phyloP scores from a whole-genome alignment of 768 basidiomycete species.

The Leccinum variicolor region DNA sequence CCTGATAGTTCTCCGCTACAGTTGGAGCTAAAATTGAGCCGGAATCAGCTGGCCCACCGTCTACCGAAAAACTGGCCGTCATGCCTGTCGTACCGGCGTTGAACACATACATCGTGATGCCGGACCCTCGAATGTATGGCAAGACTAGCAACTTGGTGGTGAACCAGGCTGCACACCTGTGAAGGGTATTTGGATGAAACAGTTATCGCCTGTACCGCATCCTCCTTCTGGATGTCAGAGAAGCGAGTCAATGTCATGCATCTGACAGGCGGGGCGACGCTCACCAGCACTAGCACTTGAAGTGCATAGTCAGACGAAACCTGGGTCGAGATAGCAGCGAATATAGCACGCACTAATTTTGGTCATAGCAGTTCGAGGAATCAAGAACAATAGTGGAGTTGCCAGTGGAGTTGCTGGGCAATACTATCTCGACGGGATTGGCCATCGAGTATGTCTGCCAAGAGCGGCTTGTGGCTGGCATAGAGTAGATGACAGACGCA shows the following conservation, averaged over 20 bases:
- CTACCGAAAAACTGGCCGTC: conserved; percentile 21
- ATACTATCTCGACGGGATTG: too few relatives aligned
- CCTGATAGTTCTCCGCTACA: conserved; percentile 13
- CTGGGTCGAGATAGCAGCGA: background rate
- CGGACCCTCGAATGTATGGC: conserved; percentile 15
- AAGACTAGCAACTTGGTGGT: background rate
- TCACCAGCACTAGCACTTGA: conserved; percentile 16
- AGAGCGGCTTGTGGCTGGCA: too few relatives aligned
- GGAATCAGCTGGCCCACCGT: conserved; percentile 6
- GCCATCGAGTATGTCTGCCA: too few relatives aligned
- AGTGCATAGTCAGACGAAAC: background rate
- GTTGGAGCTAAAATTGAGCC: conserved; percentile 4
- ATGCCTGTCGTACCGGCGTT: conserved; percentile 19
- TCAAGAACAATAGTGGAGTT: conserved; percentile 14
- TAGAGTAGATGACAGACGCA: too few relatives aligned
- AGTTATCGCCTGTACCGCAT: conserved; percentile 17
- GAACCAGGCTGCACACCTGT: conserved; percentile 7
- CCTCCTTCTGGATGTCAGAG: conserved; percentile 14
- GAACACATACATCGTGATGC: conserved; percentile 26
- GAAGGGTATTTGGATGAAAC: conserved; percentile 22
- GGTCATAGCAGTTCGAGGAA: conserved; percentile 18
- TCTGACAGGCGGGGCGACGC: background rate
- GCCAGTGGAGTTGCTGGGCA: conserved; percentile 15
- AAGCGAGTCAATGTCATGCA: background rate
- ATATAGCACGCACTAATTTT: conserved; percentile 20